Evolutionary conservation across 1,284 basidiomycete species (phyloP), one percentile per base, ranked within the genome.

Genomic region (Cutaneotrichosporon arboriforme): DNA sequence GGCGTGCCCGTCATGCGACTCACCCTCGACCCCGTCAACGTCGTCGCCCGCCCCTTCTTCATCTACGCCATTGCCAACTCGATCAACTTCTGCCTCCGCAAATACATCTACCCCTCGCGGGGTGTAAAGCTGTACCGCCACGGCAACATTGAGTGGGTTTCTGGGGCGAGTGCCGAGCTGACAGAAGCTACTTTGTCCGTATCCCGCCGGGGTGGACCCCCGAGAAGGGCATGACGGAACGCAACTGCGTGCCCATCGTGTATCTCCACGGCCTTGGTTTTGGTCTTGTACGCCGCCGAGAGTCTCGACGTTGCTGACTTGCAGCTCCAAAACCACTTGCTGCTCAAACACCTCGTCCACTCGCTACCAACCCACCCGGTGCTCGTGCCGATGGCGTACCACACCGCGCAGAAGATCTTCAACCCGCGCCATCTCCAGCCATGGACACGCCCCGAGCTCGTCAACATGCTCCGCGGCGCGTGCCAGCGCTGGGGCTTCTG

Each of bases 231-330:
- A 49, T 50, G 33, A 63, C 41, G 4, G 62, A 65, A 13, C 55
- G 54, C 40, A 75, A 70, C 58, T 79, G 79, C 37, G 80, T 83
- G 48, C 91, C 91, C 0, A 76, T 93, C 37, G 80, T 94, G 10
- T 89, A 92, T 68, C 71, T 91, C 41, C 90, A 94, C 65, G 91
- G 91, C 2, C 81, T 96, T 1, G 90, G 91, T 12, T 79, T 92
- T 39, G 90, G 90, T 1, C 68, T 89, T 12, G 72, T 61, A 37
- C 47, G 55, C 18, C 26, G 49, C 4, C 45, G n/a, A 18, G 7
- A 31, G 26, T n/a, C 26, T 31, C 5, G 17, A 40, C 17, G 17
- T n/a, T 23, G 22, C 33, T 36, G 9, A 38, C 39, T 9, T n/a
- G 13, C 84, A 88, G 68, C 54, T 77, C 60, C 59, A 76, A 74